Evolutionary conservation across 371 early-diverging fungal species (phyloP), one percentile per base, ranked within the genome.

Genomic region (Dichotomocladium elegans): DNA sequence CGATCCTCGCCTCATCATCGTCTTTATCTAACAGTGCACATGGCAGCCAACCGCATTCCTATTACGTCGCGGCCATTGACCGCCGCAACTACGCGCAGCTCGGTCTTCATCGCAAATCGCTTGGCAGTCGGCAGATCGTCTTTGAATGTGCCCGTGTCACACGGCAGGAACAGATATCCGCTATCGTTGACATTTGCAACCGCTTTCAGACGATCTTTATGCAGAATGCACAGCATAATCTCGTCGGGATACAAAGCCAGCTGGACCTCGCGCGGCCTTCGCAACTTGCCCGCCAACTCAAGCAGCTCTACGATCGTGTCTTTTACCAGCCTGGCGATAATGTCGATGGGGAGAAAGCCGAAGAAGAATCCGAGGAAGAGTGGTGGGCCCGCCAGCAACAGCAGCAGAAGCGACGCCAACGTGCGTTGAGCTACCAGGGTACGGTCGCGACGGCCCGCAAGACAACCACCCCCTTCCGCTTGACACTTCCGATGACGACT

Each of bases 221-320:
- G 24, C 55, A 65, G 15, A 65, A 65, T 30, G 66, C 66, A n/a
- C 57, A 44, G 27, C 58, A 57, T 33, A 65, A 65, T 43, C 46
- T 65, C n/a, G 29, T 42, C n/a, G 58, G 58, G 58, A 63, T 63
- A 33, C 58, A 63, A 21, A 24, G 15, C 11, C 63, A 62, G 34
- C 24, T 54, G 1, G 31, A 47, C 8, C 47, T 47, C 14, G 58
- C 53, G 11, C 57, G 47, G 15, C 50, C 54, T 41, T 41, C 53
- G 11, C 24, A 21, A 17, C 54, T 62, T 10, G 47, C 51, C 19
- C 42, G 46, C 14, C 44, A 34, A 28, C 30, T 52, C 12, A 29
- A 41, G 46, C 42, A 28, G 19, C 54, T 62, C 7, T 37, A 57
- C 35, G 46, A 57, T 30, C 43, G 28, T 15, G 40, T 62, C 8